Evolutionary conservation across 352 stramenopile species (phyloP), one percentile per base, ranked within the genome.

Genomic region (Phytophthora syringae): DNA sequence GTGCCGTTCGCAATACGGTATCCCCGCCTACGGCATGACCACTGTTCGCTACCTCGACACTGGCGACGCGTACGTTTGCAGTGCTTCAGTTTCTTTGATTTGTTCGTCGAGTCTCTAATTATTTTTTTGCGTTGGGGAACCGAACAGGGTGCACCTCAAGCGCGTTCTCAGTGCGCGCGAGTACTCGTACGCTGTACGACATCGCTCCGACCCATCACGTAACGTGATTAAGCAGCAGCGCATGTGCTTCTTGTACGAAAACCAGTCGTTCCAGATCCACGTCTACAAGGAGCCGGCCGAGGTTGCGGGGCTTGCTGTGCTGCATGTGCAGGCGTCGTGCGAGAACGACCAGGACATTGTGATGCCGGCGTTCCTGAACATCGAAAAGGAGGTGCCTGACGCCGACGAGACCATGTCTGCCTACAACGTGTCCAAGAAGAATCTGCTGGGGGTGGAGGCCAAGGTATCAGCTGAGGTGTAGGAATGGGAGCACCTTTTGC

Each of bases 161-260:
- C 86, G 86, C 32, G 84, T 95, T 56, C 70, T 95, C 34, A 93
- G 80, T 55, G 82, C 86, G 3, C 84, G 86, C 15, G 86, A 95
- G 60, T 95, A 93, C 75, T 82, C 83, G 60, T 95, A 92, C 65
- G 86, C 86, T 16, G 83, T 95, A 70, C 79, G 80, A 60, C 86
- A 93, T 75, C 86, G 86, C 40, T 76, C 50, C 37, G 86, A 93
- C 56, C 80, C 74, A 22, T 80, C 52, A 34, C 83, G 86, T 36
- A 72, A 90, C 43, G 82, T 93, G 62, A 93, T 95, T 71, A 95
- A 95, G 76, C 86, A 95, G 73, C 84, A 93, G 64, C 86, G 86
- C 43, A 92, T 93, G 65, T 95, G 86, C 64, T 95, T 95, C 34
- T 49, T 95, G 47, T 92, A 93, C 72, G 72, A 90, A 64, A 93